Percentiles rank a stretch among this genome's conserved stretches.
These are phyloP conservation scores for Trichoderma citrinoviride DNA, from an alignment of 2,329 filamentous ascomycete genomes.

Conservation along the genomic window DNA sequence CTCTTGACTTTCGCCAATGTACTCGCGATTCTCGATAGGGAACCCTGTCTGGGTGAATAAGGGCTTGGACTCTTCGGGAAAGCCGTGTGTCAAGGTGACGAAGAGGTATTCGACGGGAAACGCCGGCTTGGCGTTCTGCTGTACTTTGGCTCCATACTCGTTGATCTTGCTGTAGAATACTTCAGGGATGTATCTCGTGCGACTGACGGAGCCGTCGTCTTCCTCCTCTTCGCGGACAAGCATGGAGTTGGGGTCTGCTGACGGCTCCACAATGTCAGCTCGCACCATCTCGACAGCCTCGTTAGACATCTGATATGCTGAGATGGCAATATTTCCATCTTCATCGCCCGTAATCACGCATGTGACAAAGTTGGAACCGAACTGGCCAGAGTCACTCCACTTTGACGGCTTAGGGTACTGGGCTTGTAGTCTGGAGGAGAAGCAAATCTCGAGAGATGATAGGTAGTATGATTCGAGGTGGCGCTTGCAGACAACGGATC, in stretches of 20 bases:
- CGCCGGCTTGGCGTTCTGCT: slow-evolving; percentile 93
- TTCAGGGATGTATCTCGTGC: slow-evolving; percentile 88
- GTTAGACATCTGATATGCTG: slow-evolving; percentile 92
- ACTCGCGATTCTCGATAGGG: slow-evolving; percentile 86
- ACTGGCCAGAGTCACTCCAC: slow-evolving; percentile 92
- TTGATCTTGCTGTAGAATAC: slow-evolving; percentile 96
- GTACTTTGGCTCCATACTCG: slow-evolving; percentile 93
- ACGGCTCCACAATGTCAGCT: slow-evolving; percentile 92
- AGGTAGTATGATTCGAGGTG: slow-evolving; percentile 95
- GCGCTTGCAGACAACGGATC: slow-evolving; percentile 87
- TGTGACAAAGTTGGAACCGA: slow-evolving; percentile 95
- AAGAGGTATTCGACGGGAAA: slow-evolving; percentile 97
- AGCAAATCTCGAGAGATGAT: slow-evolving; percentile 86
- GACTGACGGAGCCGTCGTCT: slow-evolving; percentile 65
- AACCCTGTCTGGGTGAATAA: slow-evolving; percentile 73
- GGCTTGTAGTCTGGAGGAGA: slow-evolving; percentile 83
- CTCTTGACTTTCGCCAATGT: slow-evolving; percentile 83
- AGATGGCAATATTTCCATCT: slow-evolving; percentile 80
- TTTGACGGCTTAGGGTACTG: slow-evolving; percentile 87
- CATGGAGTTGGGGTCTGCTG: slow-evolving; percentile 89
- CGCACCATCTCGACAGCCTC: slow-evolving; percentile 95
- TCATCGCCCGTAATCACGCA: slow-evolving; percentile 95
- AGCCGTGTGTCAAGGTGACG: slow-evolving; percentile 93
- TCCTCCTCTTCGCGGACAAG: slow-evolving; percentile 91
- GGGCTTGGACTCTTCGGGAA: slow-evolving; percentile 77